A percentile compares a stretch with the other conserved stretches of the same genome.
Conservation (phyloP, 139 green algal genomes). For the Chlorella sp. region DNA sequence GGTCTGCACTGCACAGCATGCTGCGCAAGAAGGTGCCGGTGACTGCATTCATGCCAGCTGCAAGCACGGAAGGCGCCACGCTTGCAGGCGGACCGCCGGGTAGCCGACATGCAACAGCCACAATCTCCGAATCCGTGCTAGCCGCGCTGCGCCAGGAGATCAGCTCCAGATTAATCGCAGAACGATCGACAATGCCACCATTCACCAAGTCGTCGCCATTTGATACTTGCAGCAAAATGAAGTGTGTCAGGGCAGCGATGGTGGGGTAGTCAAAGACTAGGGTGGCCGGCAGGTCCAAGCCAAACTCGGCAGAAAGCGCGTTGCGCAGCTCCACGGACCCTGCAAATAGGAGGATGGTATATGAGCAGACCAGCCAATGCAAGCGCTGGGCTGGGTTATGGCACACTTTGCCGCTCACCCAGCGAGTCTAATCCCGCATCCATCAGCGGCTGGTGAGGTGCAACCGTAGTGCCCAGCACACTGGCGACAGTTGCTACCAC, state of each 20-base stretch:
- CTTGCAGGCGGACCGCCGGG: no score
- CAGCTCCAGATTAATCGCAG: background rate
- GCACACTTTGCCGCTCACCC: slow-evolving; percentile 21
- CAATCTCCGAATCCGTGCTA: background rate
- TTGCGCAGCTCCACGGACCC: slow-evolving; percentile 76
- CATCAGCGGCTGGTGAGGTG: slow-evolving; percentile 41
- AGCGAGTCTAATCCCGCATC: slow-evolving; percentile 65
- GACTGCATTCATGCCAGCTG: no score
- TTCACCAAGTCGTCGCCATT: background rate
- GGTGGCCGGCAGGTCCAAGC: slow-evolving; percentile 42
- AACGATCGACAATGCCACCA: background rate
- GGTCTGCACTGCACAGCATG: no score
- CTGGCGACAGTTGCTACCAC: background rate
- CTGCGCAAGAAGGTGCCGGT: background rate
- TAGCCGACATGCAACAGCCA: no score
- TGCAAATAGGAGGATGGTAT: background rate
- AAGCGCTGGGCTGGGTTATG: background rate
- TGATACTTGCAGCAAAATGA: background rate
- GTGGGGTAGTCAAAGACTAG: slow-evolving; percentile 88
- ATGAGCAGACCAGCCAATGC: background rate
- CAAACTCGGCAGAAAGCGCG: slow-evolving; percentile 38
- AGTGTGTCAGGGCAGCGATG: background rate
- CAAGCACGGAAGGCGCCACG: no score
- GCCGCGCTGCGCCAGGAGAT: no score
- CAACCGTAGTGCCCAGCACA: background rate